Evolutionary conservation across 768 basidiomycete genomes (phyloP), one percentile per base, ranked within the genome.

Genomic region (Tricholoma bakamatsutake): DNA sequence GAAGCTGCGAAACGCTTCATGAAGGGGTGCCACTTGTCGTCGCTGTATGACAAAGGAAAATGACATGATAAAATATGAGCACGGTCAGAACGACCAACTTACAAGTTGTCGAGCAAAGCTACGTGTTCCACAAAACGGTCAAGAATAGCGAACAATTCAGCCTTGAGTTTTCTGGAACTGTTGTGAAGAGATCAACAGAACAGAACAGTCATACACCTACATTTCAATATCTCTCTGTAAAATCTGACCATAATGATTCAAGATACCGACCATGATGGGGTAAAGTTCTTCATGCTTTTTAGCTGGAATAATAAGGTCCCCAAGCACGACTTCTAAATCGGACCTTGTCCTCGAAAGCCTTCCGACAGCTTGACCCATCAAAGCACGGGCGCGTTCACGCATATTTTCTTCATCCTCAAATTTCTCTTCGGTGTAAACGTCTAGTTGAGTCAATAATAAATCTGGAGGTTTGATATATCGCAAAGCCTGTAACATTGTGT

Each of bases 321-420:
- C 79, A 33, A 90, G 64, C 2, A 77, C 77, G 2, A 73, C 64
- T 51, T 80, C 82, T 0, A 81, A 79, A 30, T 85, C 85, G 2
- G 80, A 79, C 4, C 64, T 61, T 2, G 70, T 60, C 13, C 71
- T 65, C 45, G 71, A 66, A 35, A 74, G 73, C 6, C 62, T 67
- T 34, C 57, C 59, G 13, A 59, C 60, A 45, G 61, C 59, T 35
- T 64, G 65, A 15, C 57, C 50, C 47, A 77, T 61, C 15, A 75
- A 46, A 48, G 62, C 63, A 34, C 71, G 76, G 35, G 81, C 74
- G 34, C 83, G 79, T 59, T 93, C 85, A 37, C 84, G 83, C 69
- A 90, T 78, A 50, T 94, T 90, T 64, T 89, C 85, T 66, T 91
- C 88, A 65, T 97, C 93, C 62, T 95, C 93, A 45, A 86, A 89